These are phyloP conservation scores for Raphanus raphanistrum DNA, from an alignment of 345 rosid species.

Conservation along the genomic window DNA sequence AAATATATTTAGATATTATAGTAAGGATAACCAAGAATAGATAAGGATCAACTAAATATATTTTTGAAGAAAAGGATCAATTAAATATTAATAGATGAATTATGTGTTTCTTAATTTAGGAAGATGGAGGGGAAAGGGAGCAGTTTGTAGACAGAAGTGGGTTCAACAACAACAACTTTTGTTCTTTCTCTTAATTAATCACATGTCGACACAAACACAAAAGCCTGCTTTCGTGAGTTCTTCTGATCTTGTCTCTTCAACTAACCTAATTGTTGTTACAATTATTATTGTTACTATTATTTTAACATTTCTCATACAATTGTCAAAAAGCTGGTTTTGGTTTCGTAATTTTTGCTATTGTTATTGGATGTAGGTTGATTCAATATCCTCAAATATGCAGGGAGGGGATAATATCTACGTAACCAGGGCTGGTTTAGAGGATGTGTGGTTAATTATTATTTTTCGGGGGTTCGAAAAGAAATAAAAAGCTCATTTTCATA, in stretches of 20 bases:
- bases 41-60: background rate
- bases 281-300: background rate
- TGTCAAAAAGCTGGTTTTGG: conserved; percentile 6
- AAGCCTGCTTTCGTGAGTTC: conserved; percentile 33
- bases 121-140: conserved; percentile 55
- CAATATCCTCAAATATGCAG: conserved; percentile 15
- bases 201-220: conserved; percentile 37
- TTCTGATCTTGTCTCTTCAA: conserved; percentile 29
- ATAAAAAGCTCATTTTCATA: background rate
- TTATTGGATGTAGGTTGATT: conserved; percentile 16
- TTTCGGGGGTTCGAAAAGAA: conserved; percentile 7
- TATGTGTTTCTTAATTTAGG: conserved; percentile 33
- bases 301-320: conserved; percentile 5
- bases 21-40: background rate
- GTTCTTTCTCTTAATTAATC: conserved; percentile 51
- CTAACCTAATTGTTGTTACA: conserved; percentile 6
- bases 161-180: conserved; percentile 51
- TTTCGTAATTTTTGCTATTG: conserved; percentile 5
- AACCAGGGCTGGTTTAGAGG: background rate
- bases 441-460: conserved; percentile 18
- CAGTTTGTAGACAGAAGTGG: conserved; percentile 47
- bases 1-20: background rate
- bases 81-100: conserved; percentile 10
- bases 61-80: background rate
- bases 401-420: conserved; percentile 26